phyloP scores from a whole-genome alignment of 352 stramenopile genomes.

The Phytophthora fragariaefolia region DNA sequence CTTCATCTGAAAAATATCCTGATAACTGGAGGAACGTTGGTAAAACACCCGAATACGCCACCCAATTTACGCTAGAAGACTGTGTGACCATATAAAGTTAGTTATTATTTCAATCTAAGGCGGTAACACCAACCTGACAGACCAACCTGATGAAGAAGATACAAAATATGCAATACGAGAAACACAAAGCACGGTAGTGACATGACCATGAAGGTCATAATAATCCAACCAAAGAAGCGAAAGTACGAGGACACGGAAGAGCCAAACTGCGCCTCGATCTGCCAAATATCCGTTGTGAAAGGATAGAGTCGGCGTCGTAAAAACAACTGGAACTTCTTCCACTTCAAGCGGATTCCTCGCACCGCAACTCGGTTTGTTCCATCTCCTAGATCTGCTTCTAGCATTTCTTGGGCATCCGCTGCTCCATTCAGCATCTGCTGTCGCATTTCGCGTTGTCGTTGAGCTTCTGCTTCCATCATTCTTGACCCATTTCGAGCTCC shows the following conservation, averaged over 20 bases:
- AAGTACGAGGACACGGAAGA: slow-evolving; percentile 85
- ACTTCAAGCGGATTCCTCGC: slow-evolving; percentile 36
- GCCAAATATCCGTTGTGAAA: slow-evolving; percentile 67
- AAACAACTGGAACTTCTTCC: slow-evolving; percentile 42
- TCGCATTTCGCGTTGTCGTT: slow-evolving; percentile 54
- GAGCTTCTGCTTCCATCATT: slow-evolving; percentile 43
- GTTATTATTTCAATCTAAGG: background rate
- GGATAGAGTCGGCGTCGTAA: slow-evolving; percentile 49
- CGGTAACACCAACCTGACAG: background rate
- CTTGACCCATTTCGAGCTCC: slow-evolving; percentile 7
- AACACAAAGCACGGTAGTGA: slow-evolving; percentile 56
- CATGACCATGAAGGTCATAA: slow-evolving; percentile 73
- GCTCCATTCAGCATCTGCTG: slow-evolving; percentile 66
- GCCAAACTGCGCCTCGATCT: slow-evolving; percentile 85
- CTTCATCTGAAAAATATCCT: slow-evolving; percentile 64
- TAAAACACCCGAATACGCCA: slow-evolving; percentile 50
- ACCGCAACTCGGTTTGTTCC: slow-evolving; percentile 8
- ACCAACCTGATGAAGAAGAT: slow-evolving; percentile 30
- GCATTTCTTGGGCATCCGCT: slow-evolving; percentile 61
- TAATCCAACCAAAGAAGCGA: slow-evolving; percentile 81
- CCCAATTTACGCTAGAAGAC: slow-evolving; percentile 35
- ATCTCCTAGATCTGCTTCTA: slow-evolving; percentile 46
- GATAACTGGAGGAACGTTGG: slow-evolving; percentile 64
- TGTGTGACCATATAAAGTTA: background rate
- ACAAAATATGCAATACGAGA: slow-evolving; percentile 59